Evolutionary conservation across 192 early-diverging fungal species (phyloP).

Genomic region (Backusella morwellensis): DNA sequence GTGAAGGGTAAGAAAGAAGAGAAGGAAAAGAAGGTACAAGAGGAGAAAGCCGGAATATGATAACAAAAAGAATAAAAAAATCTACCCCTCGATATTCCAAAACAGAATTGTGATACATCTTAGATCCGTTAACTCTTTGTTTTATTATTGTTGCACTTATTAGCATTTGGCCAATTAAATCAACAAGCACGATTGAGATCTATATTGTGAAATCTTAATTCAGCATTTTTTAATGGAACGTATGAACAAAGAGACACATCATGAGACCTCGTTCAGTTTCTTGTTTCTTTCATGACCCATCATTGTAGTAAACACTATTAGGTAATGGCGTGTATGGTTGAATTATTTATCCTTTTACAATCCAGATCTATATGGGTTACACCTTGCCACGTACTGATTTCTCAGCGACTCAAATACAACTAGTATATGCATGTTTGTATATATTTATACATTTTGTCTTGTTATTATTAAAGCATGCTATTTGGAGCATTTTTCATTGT

Average conservation of each 20-base stretch:
- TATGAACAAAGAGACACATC: not conserved
- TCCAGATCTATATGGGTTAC: not conserved
- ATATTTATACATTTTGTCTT: not conserved
- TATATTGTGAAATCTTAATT: not conserved
- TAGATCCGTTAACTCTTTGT: not conserved
- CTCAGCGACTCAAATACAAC: not conserved
- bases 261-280: not conserved
- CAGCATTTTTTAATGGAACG: not conserved
- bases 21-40: not conserved
- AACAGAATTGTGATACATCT: not conserved
- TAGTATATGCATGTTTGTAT: not conserved
- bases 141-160: not conserved
- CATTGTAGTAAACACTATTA: not conserved
- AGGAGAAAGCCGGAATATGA: conserved; percentile 6
- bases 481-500: not conserved
- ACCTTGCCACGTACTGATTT: not conserved
- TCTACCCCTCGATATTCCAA: not conserved
- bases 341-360: not conserved
- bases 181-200: not conserved
- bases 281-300: not conserved
- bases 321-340: not conserved
- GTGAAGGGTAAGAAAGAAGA: not conserved
- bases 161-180: not conserved
- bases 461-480: not conserved
- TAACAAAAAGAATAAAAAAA: not conserved